Evolutionary conservation across 768 basidiomycete species (phyloP).

Genomic region (Fomitopsis serialis): DNA sequence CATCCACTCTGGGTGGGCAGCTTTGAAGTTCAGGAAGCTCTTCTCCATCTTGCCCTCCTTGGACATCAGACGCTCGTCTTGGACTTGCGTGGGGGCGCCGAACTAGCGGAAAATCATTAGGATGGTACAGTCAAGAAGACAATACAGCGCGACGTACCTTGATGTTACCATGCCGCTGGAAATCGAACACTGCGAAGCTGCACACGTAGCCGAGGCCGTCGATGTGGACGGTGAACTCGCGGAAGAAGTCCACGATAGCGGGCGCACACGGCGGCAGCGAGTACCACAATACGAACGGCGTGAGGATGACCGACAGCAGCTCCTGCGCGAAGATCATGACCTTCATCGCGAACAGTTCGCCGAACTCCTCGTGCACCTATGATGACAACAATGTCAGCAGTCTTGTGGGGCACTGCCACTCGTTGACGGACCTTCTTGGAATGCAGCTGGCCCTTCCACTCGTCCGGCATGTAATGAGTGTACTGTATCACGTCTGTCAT

Average conservation of each 20-base stretch:
- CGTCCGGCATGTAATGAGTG: conserved; percentile 94
- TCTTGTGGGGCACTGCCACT: background rate
- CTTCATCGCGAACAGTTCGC: conserved; percentile 92
- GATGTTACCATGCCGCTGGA: conserved; percentile 89
- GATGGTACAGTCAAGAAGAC: background rate
- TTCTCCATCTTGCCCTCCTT: conserved; percentile 99
- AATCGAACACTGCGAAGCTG: conserved; percentile 98
- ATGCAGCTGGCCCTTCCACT: conserved; percentile 87
- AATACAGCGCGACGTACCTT: conserved; percentile 41
- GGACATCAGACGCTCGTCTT: conserved; percentile 73
- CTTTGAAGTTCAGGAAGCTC: conserved; percentile 93
- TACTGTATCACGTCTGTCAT: conserved; percentile 90
- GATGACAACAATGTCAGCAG: background rate
- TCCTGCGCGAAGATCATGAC: conserved; percentile 83
- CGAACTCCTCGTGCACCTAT: conserved; percentile 88
- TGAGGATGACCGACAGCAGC: conserved; percentile 84
- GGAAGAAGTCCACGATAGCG: conserved; percentile 94
- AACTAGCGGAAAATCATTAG: conserved; percentile 41
- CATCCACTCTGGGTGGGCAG: conserved; percentile 93
- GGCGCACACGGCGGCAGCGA: conserved; percentile 87
- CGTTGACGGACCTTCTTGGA: conserved; percentile 65
- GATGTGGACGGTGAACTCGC: conserved; percentile 95
- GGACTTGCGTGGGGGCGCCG: conserved; percentile 69
- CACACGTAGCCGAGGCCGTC: conserved; percentile 96
- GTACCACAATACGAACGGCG: conserved; percentile 91